Conservation (phyloP, 352 stramenopile genomes). For the Pseudoperonospora humuli region DNA sequence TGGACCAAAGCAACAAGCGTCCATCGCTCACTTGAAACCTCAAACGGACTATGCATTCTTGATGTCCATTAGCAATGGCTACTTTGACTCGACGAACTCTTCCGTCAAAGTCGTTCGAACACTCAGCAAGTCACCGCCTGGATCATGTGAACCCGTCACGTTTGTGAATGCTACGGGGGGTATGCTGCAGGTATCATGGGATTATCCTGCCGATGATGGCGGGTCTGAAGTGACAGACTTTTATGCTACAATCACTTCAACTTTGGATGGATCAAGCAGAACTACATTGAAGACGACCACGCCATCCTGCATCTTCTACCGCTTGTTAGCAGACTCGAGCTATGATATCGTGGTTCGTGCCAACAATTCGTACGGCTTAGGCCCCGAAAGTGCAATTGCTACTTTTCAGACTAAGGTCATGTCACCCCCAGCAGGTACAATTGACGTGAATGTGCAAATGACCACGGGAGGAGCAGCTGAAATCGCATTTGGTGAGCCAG, state of each 20-base stretch:
- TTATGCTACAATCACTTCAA: conserved; percentile 22
- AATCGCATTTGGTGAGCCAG: conserved; percentile 46
- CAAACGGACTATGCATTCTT: conserved; percentile 32
- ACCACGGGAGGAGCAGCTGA: conserved; percentile 38
- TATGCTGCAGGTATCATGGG: conserved; percentile 42
- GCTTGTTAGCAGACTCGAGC: conserved; percentile 19
- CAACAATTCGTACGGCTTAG: conserved; percentile 29
- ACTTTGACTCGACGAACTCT: conserved; percentile 39
- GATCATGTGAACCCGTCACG: conserved; percentile 21
- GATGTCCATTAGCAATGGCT: conserved; percentile 34
- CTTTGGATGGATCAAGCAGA: conserved; percentile 25
- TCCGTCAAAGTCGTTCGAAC: conserved; percentile 26
- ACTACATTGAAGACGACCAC: conserved; percentile 4
- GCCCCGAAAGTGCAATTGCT: conserved; percentile 25
- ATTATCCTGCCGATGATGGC: conserved; percentile 31
- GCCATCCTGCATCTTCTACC: conserved; percentile 34
- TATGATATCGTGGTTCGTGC: conserved; percentile 43
- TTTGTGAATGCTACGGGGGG: conserved; percentile 27
- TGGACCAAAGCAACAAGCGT: conserved; percentile 13
- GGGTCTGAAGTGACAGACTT: conserved; percentile 25
- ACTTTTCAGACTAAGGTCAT: conserved; percentile 26
- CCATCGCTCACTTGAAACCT: conserved; percentile 25
- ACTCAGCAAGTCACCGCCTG: conserved; percentile 37
- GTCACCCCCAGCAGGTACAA: conserved; percentile 25
- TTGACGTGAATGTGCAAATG: conserved; percentile 20